Evolutionary conservation across 495 filamentous ascomycete genomes (phyloP), one percentile per base, ranked within the genome.

Genomic region (Arthonia radiata): DNA sequence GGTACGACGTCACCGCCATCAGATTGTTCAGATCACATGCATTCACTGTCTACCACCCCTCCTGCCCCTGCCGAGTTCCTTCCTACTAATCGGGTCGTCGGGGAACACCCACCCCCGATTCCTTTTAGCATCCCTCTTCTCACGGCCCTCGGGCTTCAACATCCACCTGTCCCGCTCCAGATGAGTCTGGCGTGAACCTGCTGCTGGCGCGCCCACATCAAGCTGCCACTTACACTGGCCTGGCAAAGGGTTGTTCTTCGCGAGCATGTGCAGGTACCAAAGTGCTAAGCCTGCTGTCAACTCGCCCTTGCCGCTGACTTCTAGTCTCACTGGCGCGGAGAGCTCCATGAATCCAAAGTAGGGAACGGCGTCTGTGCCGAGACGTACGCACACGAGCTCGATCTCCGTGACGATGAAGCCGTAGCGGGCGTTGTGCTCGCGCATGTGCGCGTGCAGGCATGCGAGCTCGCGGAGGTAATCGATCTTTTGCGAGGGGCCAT

Each of bases 401-500:
- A 90, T 90, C 43, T 92, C 81, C 1, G 77, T 91, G 30, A 91
- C 67, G 40, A 92, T 83, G 54, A 90, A 92, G 17, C 81, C 81
- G 45, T 92, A 92, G 25, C 81, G 70, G 36, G 76, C 83, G 31
- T 71, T 71, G 46, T 90, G 76, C 49, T 86, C 78, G 45, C 81
- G 75, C 81, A 92, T 90, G 43, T 67, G 64, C 24, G 69, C 64
- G 44, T 92, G 81, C 15, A 92, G 52, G 32, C 89, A 75, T 0
- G 78, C 62, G 7, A 92, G 63, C 4, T 75, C 73, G 17, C 73
- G 64, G 5, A 91, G 67, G 49, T 89, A 92, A 46, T 81, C 64
- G 29, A 89, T 74, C 15, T 78, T 65, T 33, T 74, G 67, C 44
- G 71, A 57, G 24, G 78, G 72, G 19, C 64, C 61, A 41, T 82